Evolutionary conservation across 192 early-diverging fungal genomes (phyloP).

Genomic region (Entomortierella chlamydospora): DNA sequence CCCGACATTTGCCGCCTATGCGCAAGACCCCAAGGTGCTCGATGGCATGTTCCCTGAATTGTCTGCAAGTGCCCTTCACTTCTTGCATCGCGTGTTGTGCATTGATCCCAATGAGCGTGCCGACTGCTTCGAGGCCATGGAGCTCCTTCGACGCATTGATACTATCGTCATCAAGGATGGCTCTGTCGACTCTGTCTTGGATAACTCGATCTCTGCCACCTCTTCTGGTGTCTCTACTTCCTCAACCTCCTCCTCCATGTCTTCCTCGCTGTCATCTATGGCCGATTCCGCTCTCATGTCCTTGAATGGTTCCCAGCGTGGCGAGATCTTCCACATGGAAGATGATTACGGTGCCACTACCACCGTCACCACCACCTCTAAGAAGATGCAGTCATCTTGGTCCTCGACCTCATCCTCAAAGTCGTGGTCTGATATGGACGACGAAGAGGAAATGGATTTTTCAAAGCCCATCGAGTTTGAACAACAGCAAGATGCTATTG

Average conservation of each 20-base stretch:
- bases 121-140: constrained; percentile 46
- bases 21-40: constrained; percentile 59
- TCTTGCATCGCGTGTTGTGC: constrained; percentile 59
- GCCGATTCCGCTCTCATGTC: constrained; percentile 26
- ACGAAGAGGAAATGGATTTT: constrained; percentile 54
- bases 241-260: constrained; percentile 6
- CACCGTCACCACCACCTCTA: neutral
- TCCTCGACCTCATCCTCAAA: constrained; percentile 28
- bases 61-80: constrained; percentile 51
- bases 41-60: constrained; percentile 68
- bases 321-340: constrained; percentile 48
- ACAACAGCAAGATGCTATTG: constrained; percentile 20
- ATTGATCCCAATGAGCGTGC: constrained; percentile 61
- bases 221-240: constrained; percentile 7
- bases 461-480: constrained; percentile 37
- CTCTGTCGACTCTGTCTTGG: constrained; percentile 16
- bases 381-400: constrained; percentile 17
- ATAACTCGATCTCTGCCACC: neutral
- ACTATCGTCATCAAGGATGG: constrained; percentile 27
- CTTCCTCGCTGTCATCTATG: constrained; percentile 23
- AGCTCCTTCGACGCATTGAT: constrained; percentile 40
- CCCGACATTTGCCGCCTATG: constrained; percentile 63
- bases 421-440: constrained; percentile 52
- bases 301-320: constrained; percentile 1
- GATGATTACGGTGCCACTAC: constrained; percentile 26